Evolutionary conservation across 129 eudicot genomes (phyloP).

Genomic region (Silybum marianum): DNA sequence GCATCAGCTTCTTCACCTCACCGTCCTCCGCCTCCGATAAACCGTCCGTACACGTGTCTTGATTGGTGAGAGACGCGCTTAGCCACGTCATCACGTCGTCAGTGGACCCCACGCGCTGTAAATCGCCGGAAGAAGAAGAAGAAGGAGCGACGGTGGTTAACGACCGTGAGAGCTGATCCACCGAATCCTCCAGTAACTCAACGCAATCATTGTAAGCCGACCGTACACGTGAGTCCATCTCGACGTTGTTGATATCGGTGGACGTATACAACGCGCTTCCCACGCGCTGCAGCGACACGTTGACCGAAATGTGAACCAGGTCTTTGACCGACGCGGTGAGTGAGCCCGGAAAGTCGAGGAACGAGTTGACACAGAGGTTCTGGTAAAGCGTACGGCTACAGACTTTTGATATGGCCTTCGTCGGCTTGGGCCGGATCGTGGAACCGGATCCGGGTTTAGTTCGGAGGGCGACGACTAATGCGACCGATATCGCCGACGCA

Average conservation of each 20-base stretch:
- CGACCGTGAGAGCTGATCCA: conserved; percentile 67
- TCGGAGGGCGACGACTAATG: conserved; percentile 35
- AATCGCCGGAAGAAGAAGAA: background rate
- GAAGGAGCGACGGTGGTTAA: conserved; percentile 44
- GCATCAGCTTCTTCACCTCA: conserved; percentile 50
- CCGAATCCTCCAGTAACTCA: conserved; percentile 76
- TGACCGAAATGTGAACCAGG: conserved; percentile 87
- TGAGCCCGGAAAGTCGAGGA: conserved; percentile 79
- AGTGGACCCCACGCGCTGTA: conserved; percentile 30
- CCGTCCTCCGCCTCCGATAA: conserved; percentile 43
- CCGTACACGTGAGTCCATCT: conserved; percentile 56
- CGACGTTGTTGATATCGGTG: conserved; percentile 51
- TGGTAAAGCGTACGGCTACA: conserved; percentile 74
- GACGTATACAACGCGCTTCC: conserved; percentile 54
- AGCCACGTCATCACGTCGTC: conserved; percentile 95
- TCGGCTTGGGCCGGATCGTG: conserved; percentile 35
- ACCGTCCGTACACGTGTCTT: conserved; percentile 86
- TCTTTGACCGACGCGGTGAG: conserved; percentile 59
- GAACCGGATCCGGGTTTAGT: conserved; percentile 25
- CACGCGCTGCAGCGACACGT: conserved; percentile 60
- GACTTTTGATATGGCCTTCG: conserved; percentile 62
- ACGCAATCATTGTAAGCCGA: conserved; percentile 85
- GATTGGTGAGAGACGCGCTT: conserved; percentile 87
- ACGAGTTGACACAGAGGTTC: conserved; percentile 61
- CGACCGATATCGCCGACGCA: conserved; percentile 52